Evolutionary conservation across 345 rosid species (phyloP), one percentile per base, ranked within the genome.

Genomic region (Firmiana major): DNA sequence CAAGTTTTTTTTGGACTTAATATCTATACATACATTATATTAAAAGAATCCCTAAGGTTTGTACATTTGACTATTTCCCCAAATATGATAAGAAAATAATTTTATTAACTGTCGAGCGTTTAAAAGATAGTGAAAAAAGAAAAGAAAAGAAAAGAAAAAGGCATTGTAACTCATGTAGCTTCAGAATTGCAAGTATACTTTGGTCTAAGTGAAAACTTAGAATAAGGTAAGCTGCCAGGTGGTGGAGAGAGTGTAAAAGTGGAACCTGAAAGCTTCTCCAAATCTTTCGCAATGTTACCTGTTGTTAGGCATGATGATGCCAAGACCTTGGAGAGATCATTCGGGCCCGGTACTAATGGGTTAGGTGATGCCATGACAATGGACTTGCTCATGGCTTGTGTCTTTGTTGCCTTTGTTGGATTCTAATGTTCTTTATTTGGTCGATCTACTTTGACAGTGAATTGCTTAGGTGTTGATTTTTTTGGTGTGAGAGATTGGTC

Each of bases 181-280:
- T 90, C 86, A 8, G 81, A 83, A 65, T 86, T 86, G 83, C 94
- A 88, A 63, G 80, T 76, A 67, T 79, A 81, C 86, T 90, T 90
- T 1, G 89, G 86, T 76, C 83, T 83, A 48, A 87, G 84, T 0
- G 89, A 77, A 74, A 90, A 88, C 81, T 78, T 86, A 4, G 94
- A 92, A 86, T 88, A 86, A 40, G 94, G 94, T 81, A 90, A 80
- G 85, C 92, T 86, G 81, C 94, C 84, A 10, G 94, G 90, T 5
- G 89, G 92, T 5, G 94, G 94, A 70, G 91, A 85, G 43, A 88
- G 51, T 9, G 79, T 48, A 73, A 79, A 79, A 63, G 64, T 81
- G 6, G 86, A 80, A 67, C 82, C 84, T 1, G 87, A 81, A 73
- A 84, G 75, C 65, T 28, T 79, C 5, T 80, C 84, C 22, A 42